Evolutionary conservation across 192 early-diverging fungal species (phyloP), one percentile per base, ranked within the genome.

Genomic region (Chytriomyces hyalinus): DNA sequence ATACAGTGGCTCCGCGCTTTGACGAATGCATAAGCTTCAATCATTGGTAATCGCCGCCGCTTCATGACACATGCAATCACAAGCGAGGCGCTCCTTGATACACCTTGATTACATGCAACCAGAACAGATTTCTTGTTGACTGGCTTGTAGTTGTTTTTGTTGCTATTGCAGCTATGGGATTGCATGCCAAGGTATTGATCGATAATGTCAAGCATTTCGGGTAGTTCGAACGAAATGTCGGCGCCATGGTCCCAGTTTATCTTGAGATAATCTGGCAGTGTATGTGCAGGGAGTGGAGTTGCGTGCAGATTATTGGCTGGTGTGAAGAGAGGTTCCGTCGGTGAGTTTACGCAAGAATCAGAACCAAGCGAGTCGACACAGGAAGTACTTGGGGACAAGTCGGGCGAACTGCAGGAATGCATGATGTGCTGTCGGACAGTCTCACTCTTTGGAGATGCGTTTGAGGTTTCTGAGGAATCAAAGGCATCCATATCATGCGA

Each of bases 21-120:
- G 15, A 96, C 96, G 75, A 88, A 92, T 57, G 88, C 89, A 73
- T 94, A 95, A 2, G 95, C 94, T 1, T 87, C 82, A 0, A 77
- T 77, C 43, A 93, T 82, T 3, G 83, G 78, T 77, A 93, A 74
- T 0, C 75, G 73, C 77, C 87, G 80, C 0, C 87, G 84, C 28
- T 90, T 86, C 94, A 97, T 97, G 65, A 95, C 92, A 82, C 95
- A 96, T 4, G 93, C 94, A 66, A 97, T 93, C 11, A 96, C 89
- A 51, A 97, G 79, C 0, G 90, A 89, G 7, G 95, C 95, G 24
- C 94, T 96, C 66, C 96, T 84, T 22, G 96, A 94, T 22, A 97
- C 91, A 45, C 96, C 96, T 74, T 93, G 86, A 79, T 95, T 92
- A 85, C 96, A 97, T 71, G 94, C 91, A 9, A 97, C 92, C 17